Conservation (phyloP, 23 red algal genomes). For the Gracilaria caudata region DNA sequence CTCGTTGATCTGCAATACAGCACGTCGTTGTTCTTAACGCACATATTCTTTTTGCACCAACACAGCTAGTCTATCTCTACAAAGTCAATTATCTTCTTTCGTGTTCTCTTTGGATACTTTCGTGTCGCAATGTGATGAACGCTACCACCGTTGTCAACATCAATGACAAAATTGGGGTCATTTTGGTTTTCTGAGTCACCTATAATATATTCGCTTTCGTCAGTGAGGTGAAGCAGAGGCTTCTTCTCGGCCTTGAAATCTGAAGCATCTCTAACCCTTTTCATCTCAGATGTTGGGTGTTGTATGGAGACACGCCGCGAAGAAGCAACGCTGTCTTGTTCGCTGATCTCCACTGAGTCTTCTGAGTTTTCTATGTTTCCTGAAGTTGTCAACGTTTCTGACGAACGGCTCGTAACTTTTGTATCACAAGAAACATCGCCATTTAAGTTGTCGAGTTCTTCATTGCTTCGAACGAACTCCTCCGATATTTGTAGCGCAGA, state of each 20-base stretch:
- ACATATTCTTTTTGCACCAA: background rate
- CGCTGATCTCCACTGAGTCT: background rate
- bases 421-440: background rate
- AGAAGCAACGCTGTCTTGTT: background rate
- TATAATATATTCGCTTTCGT: background rate
- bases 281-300: background rate
- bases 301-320: background rate
- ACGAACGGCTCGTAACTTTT: background rate
- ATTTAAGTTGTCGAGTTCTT: background rate
- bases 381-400: background rate
- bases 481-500: background rate
- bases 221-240: background rate
- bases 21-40: background rate
- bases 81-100: slow-evolving; percentile 29
- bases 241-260: background rate
- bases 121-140: background rate
- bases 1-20: background rate
- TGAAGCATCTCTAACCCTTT: background rate
- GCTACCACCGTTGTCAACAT: background rate
- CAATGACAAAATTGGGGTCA: slow-evolving; percentile 26
- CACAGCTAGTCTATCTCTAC: slow-evolving; percentile 11
- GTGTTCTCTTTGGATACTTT: slow-evolving; percentile 16
- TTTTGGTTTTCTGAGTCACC: slow-evolving; percentile 8
- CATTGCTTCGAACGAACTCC: background rate
- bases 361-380: background rate